Evolutionary conservation across 1,284 basidiomycete genomes (phyloP).

Genomic region (Irpex sp.): DNA sequence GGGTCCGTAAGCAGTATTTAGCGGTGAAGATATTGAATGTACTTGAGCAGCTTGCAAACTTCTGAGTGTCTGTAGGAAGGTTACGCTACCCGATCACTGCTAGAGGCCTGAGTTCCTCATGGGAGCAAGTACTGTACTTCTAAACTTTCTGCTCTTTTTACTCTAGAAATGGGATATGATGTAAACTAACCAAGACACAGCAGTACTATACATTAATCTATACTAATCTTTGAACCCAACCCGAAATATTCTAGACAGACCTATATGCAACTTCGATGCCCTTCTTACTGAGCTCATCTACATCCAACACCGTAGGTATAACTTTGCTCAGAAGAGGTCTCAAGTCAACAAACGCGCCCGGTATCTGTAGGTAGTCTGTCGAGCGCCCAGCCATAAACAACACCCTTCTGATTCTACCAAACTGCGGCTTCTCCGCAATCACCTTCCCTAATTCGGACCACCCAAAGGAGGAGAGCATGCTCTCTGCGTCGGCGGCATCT

Average conservation of each 20-base stretch:
- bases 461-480: constrained; percentile 7
- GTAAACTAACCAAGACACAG: too few species aligned
- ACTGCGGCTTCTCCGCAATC: not conserved
- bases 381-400: constrained; percentile 4
- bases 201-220: too few species aligned
- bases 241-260: not conserved
- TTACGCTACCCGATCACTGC: too few species aligned
- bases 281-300: not conserved
- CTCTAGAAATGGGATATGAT: too few species aligned
- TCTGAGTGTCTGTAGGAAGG: too few species aligned
- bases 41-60: too few species aligned
- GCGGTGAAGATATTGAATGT: too few species aligned
- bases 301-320: not conserved
- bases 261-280: not conserved
- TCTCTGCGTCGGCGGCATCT: constrained; percentile 8
- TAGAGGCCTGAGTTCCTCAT: too few species aligned
- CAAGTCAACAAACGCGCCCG: constrained; percentile 7
- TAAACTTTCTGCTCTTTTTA: too few species aligned
- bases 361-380: constrained; percentile 8
- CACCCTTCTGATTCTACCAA: not conserved
- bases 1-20: too few species aligned
- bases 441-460: constrained; percentile 2
- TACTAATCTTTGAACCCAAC: not conserved
- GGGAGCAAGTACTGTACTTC: too few species aligned
- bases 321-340: constrained; percentile 1